A percentile compares a stretch with the other conserved stretches of the same genome.
phyloP scores from a whole-genome alignment of 2,329 filamentous ascomycete genomes.

The Metarhizium sp. region DNA sequence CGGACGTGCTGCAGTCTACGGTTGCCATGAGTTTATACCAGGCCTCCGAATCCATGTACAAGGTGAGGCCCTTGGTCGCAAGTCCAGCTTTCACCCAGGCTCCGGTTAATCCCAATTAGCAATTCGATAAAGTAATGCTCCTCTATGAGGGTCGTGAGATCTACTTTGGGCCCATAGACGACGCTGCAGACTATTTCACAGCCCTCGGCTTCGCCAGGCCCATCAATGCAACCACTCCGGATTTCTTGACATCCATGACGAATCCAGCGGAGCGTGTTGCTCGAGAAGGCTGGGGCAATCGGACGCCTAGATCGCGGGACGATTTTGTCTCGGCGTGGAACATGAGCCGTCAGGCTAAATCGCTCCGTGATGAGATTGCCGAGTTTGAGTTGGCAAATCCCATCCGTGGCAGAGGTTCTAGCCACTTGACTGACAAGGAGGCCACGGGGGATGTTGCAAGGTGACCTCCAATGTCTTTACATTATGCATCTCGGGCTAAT shows the following conservation, averaged over 20 bases:
- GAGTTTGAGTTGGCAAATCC: neutral
- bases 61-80: too few species aligned
- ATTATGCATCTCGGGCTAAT: too few species aligned
- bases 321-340: neutral
- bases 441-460: neutral
- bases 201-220: constrained; percentile 47
- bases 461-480: too few species aligned
- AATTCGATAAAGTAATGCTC: constrained; percentile 60
- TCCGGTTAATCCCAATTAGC: constrained; percentile 15
- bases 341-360: constrained; percentile 6
- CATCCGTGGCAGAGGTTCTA: too few species aligned
- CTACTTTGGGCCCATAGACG: neutral
- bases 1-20: too few species aligned
- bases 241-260: constrained; percentile 54
- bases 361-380: neutral
- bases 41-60: constrained; percentile 17
- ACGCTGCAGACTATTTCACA: constrained; percentile 17
- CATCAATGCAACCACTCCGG: constrained; percentile 52
- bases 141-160: constrained; percentile 57
- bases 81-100: too few species aligned
- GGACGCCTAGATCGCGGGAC: neutral
- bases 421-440: neutral
- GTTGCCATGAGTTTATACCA: neutral
- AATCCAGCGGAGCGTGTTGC: constrained; percentile 23
- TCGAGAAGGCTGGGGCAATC: constrained; percentile 2